Percentiles rank a stretch among this genome's conserved stretches.
Conservation (phyloP, 2,329 filamentous ascomycete genomes). For the Calonectria hawksworthii region DNA sequence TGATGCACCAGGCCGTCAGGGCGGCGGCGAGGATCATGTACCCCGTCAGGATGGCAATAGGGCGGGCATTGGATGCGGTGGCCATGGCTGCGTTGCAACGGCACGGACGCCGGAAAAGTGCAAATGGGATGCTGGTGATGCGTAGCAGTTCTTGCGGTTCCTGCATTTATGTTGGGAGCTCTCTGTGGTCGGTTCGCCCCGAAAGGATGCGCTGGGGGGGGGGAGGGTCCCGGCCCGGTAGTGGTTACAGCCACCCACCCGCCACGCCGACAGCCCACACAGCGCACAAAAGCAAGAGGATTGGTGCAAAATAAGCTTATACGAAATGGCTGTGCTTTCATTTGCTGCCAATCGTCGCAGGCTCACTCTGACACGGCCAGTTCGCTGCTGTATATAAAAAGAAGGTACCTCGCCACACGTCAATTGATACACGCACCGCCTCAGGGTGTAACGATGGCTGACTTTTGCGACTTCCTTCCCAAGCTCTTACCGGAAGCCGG, state of each 20-base stretch:
- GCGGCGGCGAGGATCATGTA: constrained; percentile 37
- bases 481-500: background rate
- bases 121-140: background rate
- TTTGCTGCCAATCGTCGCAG: background rate
- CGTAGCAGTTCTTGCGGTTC: background rate
- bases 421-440: background rate
- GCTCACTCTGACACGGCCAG: background rate
- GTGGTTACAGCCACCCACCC: background rate
- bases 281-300: background rate
- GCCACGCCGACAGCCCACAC: background rate
- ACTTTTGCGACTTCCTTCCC: background rate
- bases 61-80: constrained; percentile 31
- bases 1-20: constrained; percentile 34
- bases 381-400: background rate
- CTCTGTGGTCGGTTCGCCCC: background rate
- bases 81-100: background rate
- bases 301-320: constrained; percentile 10
- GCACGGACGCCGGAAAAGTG: background rate
- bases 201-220: background rate
- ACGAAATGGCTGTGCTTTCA: background rate
- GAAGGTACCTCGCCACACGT: background rate
- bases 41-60: constrained; percentile 39
- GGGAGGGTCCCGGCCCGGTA: background rate
- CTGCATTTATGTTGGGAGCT: background rate
- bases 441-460: background rate